Percentiles rank a stretch among this genome's conserved stretches.
phyloP scores from a whole-genome alignment of 2,329 filamentous ascomycete species.

The Talaromyces pinophilus region DNA sequence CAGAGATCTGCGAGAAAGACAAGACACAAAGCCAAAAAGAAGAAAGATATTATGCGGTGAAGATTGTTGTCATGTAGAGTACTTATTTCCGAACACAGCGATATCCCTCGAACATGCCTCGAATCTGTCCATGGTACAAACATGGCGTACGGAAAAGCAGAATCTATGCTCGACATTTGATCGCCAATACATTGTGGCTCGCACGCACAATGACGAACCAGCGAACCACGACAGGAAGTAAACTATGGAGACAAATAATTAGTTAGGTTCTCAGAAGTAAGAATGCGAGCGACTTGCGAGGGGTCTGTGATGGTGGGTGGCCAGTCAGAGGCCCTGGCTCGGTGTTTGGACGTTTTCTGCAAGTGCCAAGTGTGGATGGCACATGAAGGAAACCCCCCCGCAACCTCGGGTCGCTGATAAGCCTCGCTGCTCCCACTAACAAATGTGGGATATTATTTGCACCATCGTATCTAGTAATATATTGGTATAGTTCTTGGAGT shows the following conservation, averaged over 20 bases:
- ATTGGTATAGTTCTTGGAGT: no score
- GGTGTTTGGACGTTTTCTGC: neutral
- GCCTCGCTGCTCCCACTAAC: neutral
- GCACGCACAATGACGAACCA: neutral
- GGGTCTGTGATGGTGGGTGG: neutral
- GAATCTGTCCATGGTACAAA: neutral
- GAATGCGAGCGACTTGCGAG: constrained; percentile 1
- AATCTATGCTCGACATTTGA: neutral
- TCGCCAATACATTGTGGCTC: neutral
- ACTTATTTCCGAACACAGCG: neutral
- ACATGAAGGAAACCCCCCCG: neutral
- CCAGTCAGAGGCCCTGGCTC: neutral
- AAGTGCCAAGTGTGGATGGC: neutral
- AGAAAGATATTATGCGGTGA: neutral
- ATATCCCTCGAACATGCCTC: neutral
- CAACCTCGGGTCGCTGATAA: constrained; percentile 4
- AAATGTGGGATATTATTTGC: no score
- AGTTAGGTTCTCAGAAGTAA: neutral
- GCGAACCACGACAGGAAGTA: no score
- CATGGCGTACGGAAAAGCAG: neutral
- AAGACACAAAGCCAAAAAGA: neutral
- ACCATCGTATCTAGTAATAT: no score
- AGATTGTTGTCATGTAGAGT: neutral
- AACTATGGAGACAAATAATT: neutral
- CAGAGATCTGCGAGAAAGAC: neutral